Evolutionary conservation across 805 yeast genomes (phyloP), one percentile per base, ranked within the genome.

Genomic region (Lachancea nothofagi): DNA sequence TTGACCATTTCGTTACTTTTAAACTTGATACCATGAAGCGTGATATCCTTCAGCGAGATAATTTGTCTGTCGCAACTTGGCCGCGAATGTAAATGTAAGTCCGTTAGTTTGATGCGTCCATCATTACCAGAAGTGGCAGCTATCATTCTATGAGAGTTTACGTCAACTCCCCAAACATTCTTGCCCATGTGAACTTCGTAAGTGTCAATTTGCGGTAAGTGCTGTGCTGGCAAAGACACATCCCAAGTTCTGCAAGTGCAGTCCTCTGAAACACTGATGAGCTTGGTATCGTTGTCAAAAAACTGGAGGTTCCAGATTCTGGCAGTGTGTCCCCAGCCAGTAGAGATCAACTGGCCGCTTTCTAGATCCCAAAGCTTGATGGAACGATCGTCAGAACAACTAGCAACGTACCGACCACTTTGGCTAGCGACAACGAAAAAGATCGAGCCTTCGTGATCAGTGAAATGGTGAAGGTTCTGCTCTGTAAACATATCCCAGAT

Each of bases 271-370:
- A 80, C 77, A 59, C 94, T 78, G 12, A 86, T 65, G 1, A 80
- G 50, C 4, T 64, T 59, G 4, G 48, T 54, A 32, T 61, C 61
- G 13, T 59, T 49, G 5, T 64, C 63, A 42, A 66, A 73, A 54
- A 86, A 85, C 36, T 69, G 70, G 32, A 90, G 65, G 30, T 75
- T 73, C 98, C 98, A 93, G 29, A 93, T 89, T 55, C 98, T 74
- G 0, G 97, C 90, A 1, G 83, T 80, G 57, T 93, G 98, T 10
- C 97, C 98, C 97, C 97, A 93, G 0, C 96, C 97, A 20, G 79
- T 75, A 1, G 90, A 83, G 28, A 83, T 49, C 24, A 78, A 61
- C 8, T 62, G 50, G 1, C 94, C 90, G 1, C 74, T 54, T 5
- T 53, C 52, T 45, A 81, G 64, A 50, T 77, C 77, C 80, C 88